Evolutionary conservation across 2,329 filamentous ascomycete species (phyloP), one percentile per base, ranked within the genome.

Genomic region (Ceratocystis harringtonii): DNA sequence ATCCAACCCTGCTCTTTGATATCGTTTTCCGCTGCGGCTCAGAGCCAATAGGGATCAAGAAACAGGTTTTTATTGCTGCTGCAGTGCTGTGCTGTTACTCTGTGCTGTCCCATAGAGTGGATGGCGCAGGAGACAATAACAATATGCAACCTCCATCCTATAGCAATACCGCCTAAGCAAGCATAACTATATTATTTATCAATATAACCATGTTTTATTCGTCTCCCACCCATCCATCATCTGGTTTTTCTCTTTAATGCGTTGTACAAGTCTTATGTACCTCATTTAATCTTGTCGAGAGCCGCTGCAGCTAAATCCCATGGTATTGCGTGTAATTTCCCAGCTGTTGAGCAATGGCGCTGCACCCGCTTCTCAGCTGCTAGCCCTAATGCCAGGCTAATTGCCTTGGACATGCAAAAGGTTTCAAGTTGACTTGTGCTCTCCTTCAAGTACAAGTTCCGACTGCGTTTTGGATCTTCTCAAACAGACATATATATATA

Each of bases 91-190:
- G 55, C 52, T n/a, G 52, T 30, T 57, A 17, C 25, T 57, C 25
- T 57, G 25, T 36, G 52, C 32, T 58, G 55, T 58, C n/a, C 48
- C 30, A 32, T 58, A 17, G 19, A 19, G 55, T 36, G 55, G 28
- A 58, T 32, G 55, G 55, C 55, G 55, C 55, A 58, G 55, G 55
- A 58, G 55, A 58, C 30, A 58, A 36, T 58, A 36, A 58, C 30
- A 58, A 36, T 58, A 36, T 58, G 55, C 55, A 57, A 10, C 50
- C 25, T 55, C 25, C 52, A 22, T 57, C 52, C 52, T 57, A 32
- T 17, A n/a, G n/a, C 22, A 57, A 19, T 17, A 41, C 36, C 36
- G 36, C 36, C 36, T 41, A 41, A 15, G 36, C 36, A 41, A 41
- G 12, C 12, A 41, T 15, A 41, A 41, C 36, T 5, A 15, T 15